These are phyloP conservation scores for Fusarium subtropicale DNA, from an alignment of 2,329 filamentous ascomycete species.

Conservation along the genomic window DNA sequence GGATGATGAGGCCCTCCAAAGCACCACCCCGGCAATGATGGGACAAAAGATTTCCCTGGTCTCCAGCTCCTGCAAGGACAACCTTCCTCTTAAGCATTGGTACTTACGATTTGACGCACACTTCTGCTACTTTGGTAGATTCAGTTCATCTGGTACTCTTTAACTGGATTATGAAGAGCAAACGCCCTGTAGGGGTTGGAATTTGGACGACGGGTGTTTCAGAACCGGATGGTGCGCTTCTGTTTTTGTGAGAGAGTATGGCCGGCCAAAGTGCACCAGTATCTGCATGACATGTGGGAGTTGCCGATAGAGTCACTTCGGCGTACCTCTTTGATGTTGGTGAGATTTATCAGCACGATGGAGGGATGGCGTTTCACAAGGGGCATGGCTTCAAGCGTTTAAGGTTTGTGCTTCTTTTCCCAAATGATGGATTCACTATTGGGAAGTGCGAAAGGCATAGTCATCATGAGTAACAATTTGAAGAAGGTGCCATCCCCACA, in stretches of 20 bases:
- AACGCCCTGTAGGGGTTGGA: background rate
- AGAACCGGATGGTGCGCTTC: constrained; percentile 8
- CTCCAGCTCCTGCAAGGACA: background rate
- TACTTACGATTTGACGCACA: background rate
- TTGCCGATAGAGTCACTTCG: constrained; percentile 24
- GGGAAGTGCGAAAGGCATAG: background rate
- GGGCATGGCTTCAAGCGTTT: background rate
- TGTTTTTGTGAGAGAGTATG: constrained; percentile 13
- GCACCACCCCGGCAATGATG: constrained; percentile 17
- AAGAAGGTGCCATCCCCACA: constrained; percentile 28
- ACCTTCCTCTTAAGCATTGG: background rate
- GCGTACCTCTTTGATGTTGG: constrained; percentile 1
- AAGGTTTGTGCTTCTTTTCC: background rate
- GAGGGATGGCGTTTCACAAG: background rate
- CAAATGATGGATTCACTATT: constrained; percentile 3
- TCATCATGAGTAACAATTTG: constrained; percentile 27
- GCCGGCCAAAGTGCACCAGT: constrained; percentile 14
- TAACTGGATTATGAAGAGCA: background rate
- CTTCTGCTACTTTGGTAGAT: background rate
- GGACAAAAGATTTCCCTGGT: background rate
- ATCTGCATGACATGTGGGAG: constrained; percentile 14
- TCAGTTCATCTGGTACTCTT: background rate
- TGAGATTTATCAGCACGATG: constrained; percentile 30
- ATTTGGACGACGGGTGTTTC: constrained; percentile 1
- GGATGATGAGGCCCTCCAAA: constrained; percentile 64